phyloP scores from a whole-genome alignment of 495 filamentous ascomycete species.

The Penicillium manginii region DNA sequence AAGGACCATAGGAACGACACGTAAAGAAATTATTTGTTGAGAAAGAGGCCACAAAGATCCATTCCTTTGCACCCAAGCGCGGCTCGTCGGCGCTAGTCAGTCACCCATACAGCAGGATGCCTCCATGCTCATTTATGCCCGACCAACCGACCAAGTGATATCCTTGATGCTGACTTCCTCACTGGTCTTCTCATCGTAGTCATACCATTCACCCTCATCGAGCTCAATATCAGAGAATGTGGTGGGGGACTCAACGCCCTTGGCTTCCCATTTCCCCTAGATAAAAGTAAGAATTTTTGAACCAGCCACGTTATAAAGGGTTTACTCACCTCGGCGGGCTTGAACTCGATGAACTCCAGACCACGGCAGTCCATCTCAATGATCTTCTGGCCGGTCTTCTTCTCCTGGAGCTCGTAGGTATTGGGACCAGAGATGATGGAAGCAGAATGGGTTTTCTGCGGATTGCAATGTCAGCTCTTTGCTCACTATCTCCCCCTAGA shows the following conservation, averaged over 20 bases:
- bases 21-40: too few species aligned
- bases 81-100: neutral
- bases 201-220: conserved; percentile 86
- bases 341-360: conserved; percentile 89
- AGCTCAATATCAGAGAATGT: conserved; percentile 82
- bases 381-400: conserved; percentile 73
- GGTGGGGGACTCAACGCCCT: conserved; percentile 75
- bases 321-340: conserved; percentile 74
- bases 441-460: conserved; percentile 66
- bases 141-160: conserved; percentile 80
- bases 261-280: conserved; percentile 86
- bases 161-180: conserved; percentile 92
- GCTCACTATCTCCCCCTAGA: too few species aligned
- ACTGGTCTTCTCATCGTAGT: conserved; percentile 80
- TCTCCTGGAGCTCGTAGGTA: conserved; percentile 61
- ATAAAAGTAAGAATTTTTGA: conserved; percentile 4
- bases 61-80: neutral
- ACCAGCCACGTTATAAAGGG: neutral
- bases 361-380: conserved; percentile 92
- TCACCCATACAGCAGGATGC: neutral
- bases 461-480: conserved; percentile 5
- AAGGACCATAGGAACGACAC: neutral
- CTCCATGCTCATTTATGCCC: conserved; percentile 23
- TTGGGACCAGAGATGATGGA: conserved; percentile 73
- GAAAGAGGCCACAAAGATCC: too few species aligned